A percentile compares a stretch with the other conserved stretches of the same genome.
Evolutionary conservation across 2,329 filamentous ascomycete species (phyloP).

Genomic region (Penicillium rolfsii): DNA sequence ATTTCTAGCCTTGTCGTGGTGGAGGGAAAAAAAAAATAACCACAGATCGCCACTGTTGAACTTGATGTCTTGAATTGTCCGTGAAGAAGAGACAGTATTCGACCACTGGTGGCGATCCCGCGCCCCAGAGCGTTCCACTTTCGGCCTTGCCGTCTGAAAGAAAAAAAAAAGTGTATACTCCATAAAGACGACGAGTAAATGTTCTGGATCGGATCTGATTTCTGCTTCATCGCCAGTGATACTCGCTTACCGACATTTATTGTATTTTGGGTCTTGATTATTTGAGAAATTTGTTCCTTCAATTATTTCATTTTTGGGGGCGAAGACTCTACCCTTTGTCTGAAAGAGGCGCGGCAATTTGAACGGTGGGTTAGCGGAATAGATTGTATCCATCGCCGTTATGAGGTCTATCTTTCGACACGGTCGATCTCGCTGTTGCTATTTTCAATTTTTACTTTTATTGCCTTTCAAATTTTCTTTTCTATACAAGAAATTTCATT

Average conservation of each 20-base stretch:
- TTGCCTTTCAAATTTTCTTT: not conserved
- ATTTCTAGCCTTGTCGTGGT: not conserved
- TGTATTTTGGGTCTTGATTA: not conserved
- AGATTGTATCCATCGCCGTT: conserved; percentile 16
- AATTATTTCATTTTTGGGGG: not conserved
- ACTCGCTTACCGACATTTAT: not conserved
- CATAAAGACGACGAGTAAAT: not conserved
- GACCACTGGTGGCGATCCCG: conserved; percentile 23
- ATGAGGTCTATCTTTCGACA: conserved; percentile 8
- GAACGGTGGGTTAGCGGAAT: not conserved
- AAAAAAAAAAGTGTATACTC: not conserved
- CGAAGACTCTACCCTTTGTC: conserved; percentile 17
- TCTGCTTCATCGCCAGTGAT: conserved; percentile 1
- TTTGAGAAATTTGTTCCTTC: not conserved
- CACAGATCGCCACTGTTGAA: conserved; percentile 24
- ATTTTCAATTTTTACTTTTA: not conserved
- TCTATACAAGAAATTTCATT: conserved; percentile 6
- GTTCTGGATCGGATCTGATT: conserved; percentile 14
- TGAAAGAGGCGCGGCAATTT: conserved; percentile 22
- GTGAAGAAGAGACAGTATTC: conserved; percentile 7
- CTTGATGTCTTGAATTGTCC: conserved; percentile 20
- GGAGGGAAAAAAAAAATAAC: not conserved
- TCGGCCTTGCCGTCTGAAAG: conserved; percentile 12
- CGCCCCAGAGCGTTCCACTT: conserved; percentile 2
- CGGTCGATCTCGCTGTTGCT: conserved; percentile 15